Evolutionary conservation across 768 basidiomycete species (phyloP), one percentile per base, ranked within the genome.

Genomic region (Boletellus emodensis): DNA sequence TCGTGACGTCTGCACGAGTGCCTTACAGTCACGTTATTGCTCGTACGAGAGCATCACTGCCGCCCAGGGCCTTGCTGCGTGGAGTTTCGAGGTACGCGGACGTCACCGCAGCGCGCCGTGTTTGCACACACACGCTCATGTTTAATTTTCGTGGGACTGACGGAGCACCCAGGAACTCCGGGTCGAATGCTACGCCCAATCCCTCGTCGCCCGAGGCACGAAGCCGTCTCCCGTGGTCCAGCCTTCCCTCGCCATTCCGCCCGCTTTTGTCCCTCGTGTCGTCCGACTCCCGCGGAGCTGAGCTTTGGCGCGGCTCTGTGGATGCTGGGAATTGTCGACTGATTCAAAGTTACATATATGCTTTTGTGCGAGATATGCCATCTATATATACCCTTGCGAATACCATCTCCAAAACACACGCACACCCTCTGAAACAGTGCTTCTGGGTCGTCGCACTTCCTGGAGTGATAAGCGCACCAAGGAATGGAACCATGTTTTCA

Each of bases 151-250:
- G 20, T 20, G 20, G 20, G 20, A 20, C 20, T 20, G 20, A 26
- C 24, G 24, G 24, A 26, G 24, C 24, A 26, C 24, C 6, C 24
- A 49, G 65, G 65, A 66, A 46, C 45, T 66, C 11, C 65, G 65
- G 0, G 49, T 50, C 10, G 65, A 66, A 50, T 69, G 67, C 37
- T 66, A 66, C n/a, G 65, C 60, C 4, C 65, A 66, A 22, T 65
- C 65, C 1, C 52, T 48, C 37, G 14, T 66, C 40, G 65, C 65
- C 0, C 54, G 58, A 28, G 67, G 65, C 11, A 44, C 45, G 7
- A 56, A 13, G 11, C 65, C 65, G 5, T 52, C 37, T 2, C 53
- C 56, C 3, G 67, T 48, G 1, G 39, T n/a, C 34, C 52, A 42
- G 4, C 55, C 56, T 12, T 49, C 49, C 2, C 63, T 65, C 22